Base-by-base conservation (phyloP, 768 basidiomycete species). In the Leccinum aurantiacum region DNA sequence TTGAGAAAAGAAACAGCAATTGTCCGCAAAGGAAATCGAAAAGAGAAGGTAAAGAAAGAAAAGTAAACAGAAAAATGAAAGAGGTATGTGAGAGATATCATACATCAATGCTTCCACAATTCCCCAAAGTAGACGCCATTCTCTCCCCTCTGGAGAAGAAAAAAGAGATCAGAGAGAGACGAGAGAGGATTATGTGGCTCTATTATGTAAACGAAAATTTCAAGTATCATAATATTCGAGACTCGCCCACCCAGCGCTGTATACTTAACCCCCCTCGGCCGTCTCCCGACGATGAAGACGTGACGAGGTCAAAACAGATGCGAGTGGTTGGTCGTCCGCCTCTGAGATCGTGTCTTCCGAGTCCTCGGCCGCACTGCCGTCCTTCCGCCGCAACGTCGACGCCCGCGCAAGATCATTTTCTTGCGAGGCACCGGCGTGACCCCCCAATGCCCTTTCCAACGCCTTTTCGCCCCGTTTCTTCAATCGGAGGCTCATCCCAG, bases 401-500 rank as follows among this genome's bases (percentile, higher is more conserved):
- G 66, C 65, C 17, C 67, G 61, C 13, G 38, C 66, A 17, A 69
- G 72, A 13, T 72, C 66, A 0, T 77, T 78, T 7, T 74, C 75
- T 19, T 72, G 73, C 7, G 52, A 57, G 17, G 66, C 62, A 27
- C 69, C 70, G 22, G 76, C 77, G 54, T 88, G 71, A 4, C 44
- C 44, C 10, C 44, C n/a, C 7, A 44, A 9, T 10, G 87, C 86
- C 51, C 77, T 77, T 69, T 90, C 88, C 51, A 90, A 71, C 33
- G 83, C 85, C 76, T 92, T 95, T 75, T 98, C 93, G 31, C 95
- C 95, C 56, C 93, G 85, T 73, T 89, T 93, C 76, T 92, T 93
- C 65, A 96, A 77, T 35, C 95, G 86, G 47, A 96, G 80, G 9
- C 80, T 78, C 88, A 95, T 95, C 38, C 90, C 95, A 4, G 79